Base-by-base conservation (phyloP, 1,284 basidiomycete species). In the Leucoagaricus sp. region DNA sequence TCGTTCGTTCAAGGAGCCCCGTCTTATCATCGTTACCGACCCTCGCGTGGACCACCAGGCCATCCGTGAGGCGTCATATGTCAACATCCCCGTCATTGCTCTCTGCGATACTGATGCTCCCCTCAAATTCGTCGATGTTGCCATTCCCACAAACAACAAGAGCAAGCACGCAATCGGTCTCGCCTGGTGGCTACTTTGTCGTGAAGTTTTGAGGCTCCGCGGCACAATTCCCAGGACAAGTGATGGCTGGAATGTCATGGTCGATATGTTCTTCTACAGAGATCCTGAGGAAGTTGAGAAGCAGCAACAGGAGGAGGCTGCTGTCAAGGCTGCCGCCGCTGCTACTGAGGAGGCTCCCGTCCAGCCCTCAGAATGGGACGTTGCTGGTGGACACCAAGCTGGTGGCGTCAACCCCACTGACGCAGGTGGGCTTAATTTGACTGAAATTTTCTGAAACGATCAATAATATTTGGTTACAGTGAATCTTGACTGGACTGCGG, bases 251-350 rank as follows among this genome's bases (percentile, higher is more conserved):
- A 91, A 89, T 73, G 91, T 97, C 73, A 98, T 99, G 91, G 94
- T 96, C 67, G 96, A 98, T 81, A 95, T 98, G 93, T 98, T 98
- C 94, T 98, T 98, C 90, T 99, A 98, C 89, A 94, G 96, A 70
- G 96, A 98, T 81, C 95, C 96, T 61, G 96, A 98, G 75, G 96
- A 98, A 80, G 91, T 97, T 66, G 96, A 98, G 87, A 93, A 91
- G 77, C 95, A 98, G 79, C 90, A 93, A 69, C 87, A 92, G 72
- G 94, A 95, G 73, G 93, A 94, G 76, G 91, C 91, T 46, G 87
- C 90, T 65, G 91, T 90, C 64, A 93, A 91, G 75, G 79, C 81
- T 59, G 82, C 85, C 45, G 81, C 81, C 59, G 84, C 79, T 59
- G 81, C 77, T 63, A 82, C 82, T 60, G 84, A 81, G 61, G 82